Conservation (phyloP, 2,329 filamentous ascomycete genomes). For the Verticillium isaacii region DNA sequence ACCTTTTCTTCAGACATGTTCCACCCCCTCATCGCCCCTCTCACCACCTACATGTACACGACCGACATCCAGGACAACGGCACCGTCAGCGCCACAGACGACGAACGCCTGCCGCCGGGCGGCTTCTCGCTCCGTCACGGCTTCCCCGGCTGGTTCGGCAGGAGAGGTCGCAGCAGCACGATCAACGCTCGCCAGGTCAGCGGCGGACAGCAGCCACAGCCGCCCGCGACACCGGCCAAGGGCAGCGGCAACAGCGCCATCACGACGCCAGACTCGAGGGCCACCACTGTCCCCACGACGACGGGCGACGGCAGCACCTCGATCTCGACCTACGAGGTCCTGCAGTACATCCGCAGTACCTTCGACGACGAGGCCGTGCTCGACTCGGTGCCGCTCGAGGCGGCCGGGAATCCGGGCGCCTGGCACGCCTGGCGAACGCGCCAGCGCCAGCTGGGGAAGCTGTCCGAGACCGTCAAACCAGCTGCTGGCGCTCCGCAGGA, state of each 20-base stretch:
- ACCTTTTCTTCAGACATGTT: slow-evolving; percentile 92
- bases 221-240: slow-evolving; percentile 18
- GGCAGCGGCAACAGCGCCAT: slow-evolving; percentile 13
- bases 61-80: slow-evolving; percentile 71
- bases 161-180: slow-evolving; percentile 38
- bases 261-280: slow-evolving; percentile 25
- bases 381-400: slow-evolving; percentile 73
- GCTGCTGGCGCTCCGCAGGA: background rate
- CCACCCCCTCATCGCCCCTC: slow-evolving; percentile 84
- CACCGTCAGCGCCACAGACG: slow-evolving; percentile 77
- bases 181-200: slow-evolving; percentile 35
- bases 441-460: slow-evolving; percentile 9
- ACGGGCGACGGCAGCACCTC: slow-evolving; percentile 8
- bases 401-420: slow-evolving; percentile 83
- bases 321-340: slow-evolving; percentile 58
- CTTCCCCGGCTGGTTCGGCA: slow-evolving; percentile 85
- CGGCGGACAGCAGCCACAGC: slow-evolving; percentile 25
- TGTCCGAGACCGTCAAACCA: background rate
- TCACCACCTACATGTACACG: slow-evolving; percentile 92
- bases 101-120: slow-evolving; percentile 78
- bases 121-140: slow-evolving; percentile 88
- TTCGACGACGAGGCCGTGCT: slow-evolving; percentile 76
- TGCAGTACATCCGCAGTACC: slow-evolving; percentile 75
- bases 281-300: slow-evolving; percentile 13
- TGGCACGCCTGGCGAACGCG: slow-evolving; percentile 91